These are phyloP conservation scores for Mycothermus thermophilus DNA, from an alignment of 495 filamentous ascomycete genomes.

Conservation along the genomic window DNA sequence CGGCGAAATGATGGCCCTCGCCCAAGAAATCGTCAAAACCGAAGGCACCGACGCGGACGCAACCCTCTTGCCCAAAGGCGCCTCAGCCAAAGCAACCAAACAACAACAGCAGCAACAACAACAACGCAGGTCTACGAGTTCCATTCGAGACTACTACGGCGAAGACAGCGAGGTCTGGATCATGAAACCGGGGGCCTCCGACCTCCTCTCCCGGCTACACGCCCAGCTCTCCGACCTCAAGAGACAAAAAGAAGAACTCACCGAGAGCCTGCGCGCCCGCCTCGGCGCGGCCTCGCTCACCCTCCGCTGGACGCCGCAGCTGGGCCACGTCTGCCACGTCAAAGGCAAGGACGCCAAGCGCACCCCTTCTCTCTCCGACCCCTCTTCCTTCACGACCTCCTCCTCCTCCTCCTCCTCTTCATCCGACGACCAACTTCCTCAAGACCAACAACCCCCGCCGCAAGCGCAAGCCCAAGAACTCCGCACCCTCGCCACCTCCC, in stretches of 20 bases:
- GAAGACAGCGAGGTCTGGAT: slow-evolving; percentile 62
- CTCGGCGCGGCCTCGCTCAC: slow-evolving; percentile 46
- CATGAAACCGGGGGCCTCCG: slow-evolving; percentile 66
- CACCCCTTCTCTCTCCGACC: neutral
- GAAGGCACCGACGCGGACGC: slow-evolving; percentile 39
- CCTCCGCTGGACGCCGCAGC: slow-evolving; percentile 66
- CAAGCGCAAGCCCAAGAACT: slow-evolving; percentile 26
- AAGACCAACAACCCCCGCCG: slow-evolving; percentile 23
- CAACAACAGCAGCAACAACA: no score
- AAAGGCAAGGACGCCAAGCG: slow-evolving; percentile 58
- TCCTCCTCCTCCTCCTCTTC: no score
- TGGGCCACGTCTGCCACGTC: slow-evolving; percentile 83
- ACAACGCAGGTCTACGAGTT: no score
- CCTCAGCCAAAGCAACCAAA: slow-evolving; percentile 17
- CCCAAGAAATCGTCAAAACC: slow-evolving; percentile 47
- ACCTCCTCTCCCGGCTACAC: slow-evolving; percentile 51
- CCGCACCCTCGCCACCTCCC: slow-evolving; percentile 58
- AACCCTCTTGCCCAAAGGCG: slow-evolving; percentile 27
- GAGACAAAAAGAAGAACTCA: slow-evolving; percentile 44
- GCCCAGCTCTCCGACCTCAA: slow-evolving; percentile 42
- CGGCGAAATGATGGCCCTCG: slow-evolving; percentile 51
- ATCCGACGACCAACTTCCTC: no score
- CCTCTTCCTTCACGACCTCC: neutral
- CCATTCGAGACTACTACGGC: slow-evolving; percentile 36
- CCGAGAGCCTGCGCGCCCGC: slow-evolving; percentile 39